A percentile compares a stretch with the other conserved stretches of the same genome.
These are phyloP conservation scores for Suillus tomentosus DNA, from an alignment of 768 basidiomycete genomes.

Conservation along the genomic window DNA sequence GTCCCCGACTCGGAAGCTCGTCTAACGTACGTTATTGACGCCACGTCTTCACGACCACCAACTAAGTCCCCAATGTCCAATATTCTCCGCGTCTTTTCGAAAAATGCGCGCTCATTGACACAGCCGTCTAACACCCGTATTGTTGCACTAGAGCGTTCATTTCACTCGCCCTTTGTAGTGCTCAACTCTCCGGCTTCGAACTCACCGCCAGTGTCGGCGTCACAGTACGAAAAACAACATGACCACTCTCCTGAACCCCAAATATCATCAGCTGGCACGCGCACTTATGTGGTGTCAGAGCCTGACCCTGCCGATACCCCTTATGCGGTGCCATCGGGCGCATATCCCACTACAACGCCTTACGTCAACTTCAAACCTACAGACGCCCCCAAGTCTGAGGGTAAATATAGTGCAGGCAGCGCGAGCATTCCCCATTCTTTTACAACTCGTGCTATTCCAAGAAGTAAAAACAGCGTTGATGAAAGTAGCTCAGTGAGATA, in stretches of 20 bases:
- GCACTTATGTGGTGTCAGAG: conserved; percentile 73
- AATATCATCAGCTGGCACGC: conserved; percentile 46
- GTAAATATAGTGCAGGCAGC: conserved; percentile 46
- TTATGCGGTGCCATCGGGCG: conserved; percentile 74
- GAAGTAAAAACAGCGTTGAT: conserved; percentile 46
- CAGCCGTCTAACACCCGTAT: background rate
- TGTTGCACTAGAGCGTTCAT: conserved; percentile 41
- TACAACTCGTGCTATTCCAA: conserved; percentile 44
- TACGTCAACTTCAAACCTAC: conserved; percentile 46
- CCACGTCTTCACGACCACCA: conserved; percentile 19
- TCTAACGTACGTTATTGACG: background rate
- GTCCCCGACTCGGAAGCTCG: conserved; percentile 9
- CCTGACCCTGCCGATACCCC: conserved; percentile 63
- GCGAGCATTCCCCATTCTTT: conserved; percentile 44
- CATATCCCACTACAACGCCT: conserved; percentile 54
- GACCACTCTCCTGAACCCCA: conserved; percentile 54
- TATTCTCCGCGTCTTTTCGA: conserved; percentile 9
- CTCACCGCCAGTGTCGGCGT: conserved; percentile 21
- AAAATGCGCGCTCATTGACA: conserved; percentile 12
- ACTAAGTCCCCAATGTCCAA: conserved; percentile 20
- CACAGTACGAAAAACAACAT: conserved; percentile 63
- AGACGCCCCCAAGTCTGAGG: conserved; percentile 39
- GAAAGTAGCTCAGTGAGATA: conserved; percentile 49
- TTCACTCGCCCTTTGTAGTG: conserved; percentile 68
- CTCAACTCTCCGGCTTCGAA: conserved; percentile 44